phyloP scores from a whole-genome alignment of 768 basidiomycete species.

The Tubosaeta sp. region DNA sequence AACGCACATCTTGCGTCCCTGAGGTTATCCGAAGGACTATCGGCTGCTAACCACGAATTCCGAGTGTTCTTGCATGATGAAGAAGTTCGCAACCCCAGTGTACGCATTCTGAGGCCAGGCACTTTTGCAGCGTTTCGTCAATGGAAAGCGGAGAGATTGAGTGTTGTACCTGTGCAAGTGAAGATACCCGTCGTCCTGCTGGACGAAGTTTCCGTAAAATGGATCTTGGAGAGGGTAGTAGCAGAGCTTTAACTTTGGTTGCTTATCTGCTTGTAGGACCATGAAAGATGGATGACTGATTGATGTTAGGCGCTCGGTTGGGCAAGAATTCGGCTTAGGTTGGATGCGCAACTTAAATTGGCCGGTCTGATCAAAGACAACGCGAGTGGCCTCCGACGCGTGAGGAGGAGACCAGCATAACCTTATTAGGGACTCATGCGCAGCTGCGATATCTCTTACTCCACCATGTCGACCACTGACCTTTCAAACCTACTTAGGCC shows the following conservation, averaged over 20 bases:
- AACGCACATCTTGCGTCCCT: not conserved
- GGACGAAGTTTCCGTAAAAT: not conserved
- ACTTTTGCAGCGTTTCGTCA: not conserved
- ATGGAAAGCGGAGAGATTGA: not conserved
- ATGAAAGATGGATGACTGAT: no score
- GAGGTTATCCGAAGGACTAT: not conserved
- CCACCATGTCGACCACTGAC: slow-evolving; percentile 1
- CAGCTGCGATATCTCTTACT: not conserved
- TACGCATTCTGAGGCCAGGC: no score
- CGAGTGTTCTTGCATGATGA: no score
- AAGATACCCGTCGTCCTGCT: not conserved
- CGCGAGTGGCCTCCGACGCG: no score
- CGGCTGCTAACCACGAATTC: no score
- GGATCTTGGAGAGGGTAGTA: not conserved
- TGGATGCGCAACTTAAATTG: no score
- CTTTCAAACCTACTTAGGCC: slow-evolving; percentile 19
- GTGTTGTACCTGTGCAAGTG: not conserved
- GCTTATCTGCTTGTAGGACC: no score
- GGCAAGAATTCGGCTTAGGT: no score
- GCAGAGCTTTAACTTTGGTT: not conserved
- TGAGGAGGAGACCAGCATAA: no score
- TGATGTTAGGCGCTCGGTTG: no score
- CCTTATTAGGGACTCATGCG: not conserved
- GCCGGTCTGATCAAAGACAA: no score
- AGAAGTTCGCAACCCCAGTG: no score